Evolutionary conservation across 768 basidiomycete species (phyloP).

Genomic region (Xerocomellus dryophilus): DNA sequence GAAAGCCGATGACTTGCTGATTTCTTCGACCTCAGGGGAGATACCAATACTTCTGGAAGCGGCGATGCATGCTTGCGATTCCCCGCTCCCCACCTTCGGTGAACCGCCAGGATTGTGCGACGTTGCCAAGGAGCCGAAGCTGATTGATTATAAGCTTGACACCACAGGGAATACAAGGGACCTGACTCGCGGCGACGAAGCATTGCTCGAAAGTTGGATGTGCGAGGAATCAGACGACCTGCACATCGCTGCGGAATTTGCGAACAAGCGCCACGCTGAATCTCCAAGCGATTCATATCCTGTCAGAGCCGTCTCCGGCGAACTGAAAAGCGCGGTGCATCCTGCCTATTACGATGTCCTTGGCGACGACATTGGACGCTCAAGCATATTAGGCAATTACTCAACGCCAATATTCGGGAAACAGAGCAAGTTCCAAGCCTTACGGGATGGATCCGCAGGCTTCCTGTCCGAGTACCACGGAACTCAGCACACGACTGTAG

Average conservation of each 20-base stretch:
- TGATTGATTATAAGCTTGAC: not conserved
- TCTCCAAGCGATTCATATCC: not conserved
- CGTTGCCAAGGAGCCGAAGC: slow-evolving; percentile 5
- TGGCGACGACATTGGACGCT: not conserved
- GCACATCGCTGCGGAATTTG: not conserved
- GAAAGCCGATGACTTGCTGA: slow-evolving; percentile 35
- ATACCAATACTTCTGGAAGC: slow-evolving; percentile 50
- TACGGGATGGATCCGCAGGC: not conserved
- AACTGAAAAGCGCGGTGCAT: not conserved
- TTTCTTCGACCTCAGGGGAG: slow-evolving; percentile 43
- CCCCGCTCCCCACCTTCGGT: not conserved
- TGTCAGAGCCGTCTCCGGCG: not conserved
- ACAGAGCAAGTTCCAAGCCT: slow-evolving; percentile 3
- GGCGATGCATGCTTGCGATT: slow-evolving; percentile 6
- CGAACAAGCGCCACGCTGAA: not conserved
- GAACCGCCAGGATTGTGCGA: slow-evolving; percentile 2
- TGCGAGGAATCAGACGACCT: slow-evolving; percentile 2
- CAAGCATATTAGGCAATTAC: not conserved
- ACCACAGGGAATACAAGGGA: not conserved
- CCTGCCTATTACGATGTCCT: not conserved
- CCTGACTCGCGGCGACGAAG: not conserved
- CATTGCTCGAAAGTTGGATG: not conserved
- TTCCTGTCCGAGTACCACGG: slow-evolving; percentile 12
- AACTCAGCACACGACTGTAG: slow-evolving; percentile 5
- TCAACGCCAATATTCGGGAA: not conserved